Percentiles rank a stretch among this genome's conserved stretches.
Conservation (phyloP, 306 rosid genomes). For the Vigna radiata region DNA sequence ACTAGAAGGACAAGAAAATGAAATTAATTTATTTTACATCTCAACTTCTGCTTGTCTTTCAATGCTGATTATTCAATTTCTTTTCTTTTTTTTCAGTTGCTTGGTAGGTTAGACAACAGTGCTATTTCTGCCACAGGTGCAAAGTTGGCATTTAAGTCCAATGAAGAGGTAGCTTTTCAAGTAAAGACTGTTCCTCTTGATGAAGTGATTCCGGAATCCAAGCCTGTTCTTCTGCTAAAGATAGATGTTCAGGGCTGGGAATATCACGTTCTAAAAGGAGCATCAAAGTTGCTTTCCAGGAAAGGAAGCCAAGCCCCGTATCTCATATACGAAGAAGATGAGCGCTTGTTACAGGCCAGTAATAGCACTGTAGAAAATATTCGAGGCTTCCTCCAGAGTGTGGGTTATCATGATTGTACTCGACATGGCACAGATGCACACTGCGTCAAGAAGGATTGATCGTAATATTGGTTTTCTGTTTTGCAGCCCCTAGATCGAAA, state of each 20-base stretch:
- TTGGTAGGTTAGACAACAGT: slow-evolving; percentile 97
- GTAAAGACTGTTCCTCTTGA: slow-evolving; percentile 85
- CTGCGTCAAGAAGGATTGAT: slow-evolving; percentile 75
- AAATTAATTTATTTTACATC: neutral
- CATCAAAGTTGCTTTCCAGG: slow-evolving; percentile 74
- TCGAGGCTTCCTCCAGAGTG: slow-evolving; percentile 69
- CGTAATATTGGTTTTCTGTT: slow-evolving; percentile 18
- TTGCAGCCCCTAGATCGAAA: slow-evolving; percentile 38
- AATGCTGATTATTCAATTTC: slow-evolving; percentile 40
- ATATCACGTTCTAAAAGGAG: slow-evolving; percentile 95
- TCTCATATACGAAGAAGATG: slow-evolving; percentile 95
- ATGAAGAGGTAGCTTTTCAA: slow-evolving; percentile 86
- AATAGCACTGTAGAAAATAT: slow-evolving; percentile 84
- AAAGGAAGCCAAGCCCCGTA: slow-evolving; percentile 91
- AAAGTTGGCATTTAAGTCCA: slow-evolving; percentile 90
- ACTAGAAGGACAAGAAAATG: neutral
- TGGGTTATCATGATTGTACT: slow-evolving; percentile 83
- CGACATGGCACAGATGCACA: slow-evolving; percentile 95
- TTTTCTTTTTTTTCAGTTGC: slow-evolving; percentile 62
- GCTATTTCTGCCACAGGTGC: slow-evolving; percentile 98
- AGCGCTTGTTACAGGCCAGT: slow-evolving; percentile 82
- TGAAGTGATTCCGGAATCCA: slow-evolving; percentile 73
- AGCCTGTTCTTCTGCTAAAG: slow-evolving; percentile 77
- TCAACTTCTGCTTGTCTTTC: slow-evolving; percentile 29
- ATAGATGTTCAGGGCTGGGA: slow-evolving; percentile 99